phyloP scores from a whole-genome alignment of 371 early-diverging fungal species.

The Smittium mucronatum region DNA sequence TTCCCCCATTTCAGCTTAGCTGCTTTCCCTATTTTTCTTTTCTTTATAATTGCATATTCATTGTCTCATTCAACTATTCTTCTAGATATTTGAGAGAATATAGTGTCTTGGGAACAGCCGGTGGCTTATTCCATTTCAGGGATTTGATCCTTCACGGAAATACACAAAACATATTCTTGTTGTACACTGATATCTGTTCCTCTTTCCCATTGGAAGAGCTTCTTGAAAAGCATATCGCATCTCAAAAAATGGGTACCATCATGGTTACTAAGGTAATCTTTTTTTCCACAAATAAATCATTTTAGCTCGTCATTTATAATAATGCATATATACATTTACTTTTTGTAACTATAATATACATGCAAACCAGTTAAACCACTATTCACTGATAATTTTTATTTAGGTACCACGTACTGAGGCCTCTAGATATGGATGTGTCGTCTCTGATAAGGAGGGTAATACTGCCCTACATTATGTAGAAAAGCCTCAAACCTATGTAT shows the following conservation, averaged over 20 bases:
- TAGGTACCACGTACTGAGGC: slow-evolving; percentile 42
- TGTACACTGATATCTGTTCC: slow-evolving; percentile 90
- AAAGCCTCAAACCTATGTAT: slow-evolving; percentile 89
- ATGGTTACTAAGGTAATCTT: slow-evolving; percentile 58
- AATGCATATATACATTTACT: neutral
- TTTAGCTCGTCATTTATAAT: neutral
- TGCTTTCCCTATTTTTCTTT: neutral
- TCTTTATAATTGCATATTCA: neutral
- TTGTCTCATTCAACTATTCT: neutral
- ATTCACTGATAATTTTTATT: too few relatives aligned
- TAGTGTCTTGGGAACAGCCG: slow-evolving; percentile 90
- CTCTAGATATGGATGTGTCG: slow-evolving; percentile 81
- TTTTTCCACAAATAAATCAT: neutral
- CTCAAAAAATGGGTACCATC: slow-evolving; percentile 71
- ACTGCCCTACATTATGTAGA: slow-evolving; percentile 93
- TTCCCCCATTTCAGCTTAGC: neutral
- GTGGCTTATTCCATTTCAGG: slow-evolving; percentile 94
- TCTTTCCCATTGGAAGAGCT: slow-evolving; percentile 83
- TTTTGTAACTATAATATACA: neutral
- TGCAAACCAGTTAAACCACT: too few relatives aligned
- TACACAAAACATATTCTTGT: slow-evolving; percentile 82
- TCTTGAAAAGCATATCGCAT: slow-evolving; percentile 62
- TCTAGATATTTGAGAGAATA: slow-evolving; percentile 89
- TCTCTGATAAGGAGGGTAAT: slow-evolving; percentile 65
- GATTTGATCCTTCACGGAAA: slow-evolving; percentile 84